Evolutionary conservation across 331 rosid species (phyloP).

Genomic region (Arachis monticola): DNA sequence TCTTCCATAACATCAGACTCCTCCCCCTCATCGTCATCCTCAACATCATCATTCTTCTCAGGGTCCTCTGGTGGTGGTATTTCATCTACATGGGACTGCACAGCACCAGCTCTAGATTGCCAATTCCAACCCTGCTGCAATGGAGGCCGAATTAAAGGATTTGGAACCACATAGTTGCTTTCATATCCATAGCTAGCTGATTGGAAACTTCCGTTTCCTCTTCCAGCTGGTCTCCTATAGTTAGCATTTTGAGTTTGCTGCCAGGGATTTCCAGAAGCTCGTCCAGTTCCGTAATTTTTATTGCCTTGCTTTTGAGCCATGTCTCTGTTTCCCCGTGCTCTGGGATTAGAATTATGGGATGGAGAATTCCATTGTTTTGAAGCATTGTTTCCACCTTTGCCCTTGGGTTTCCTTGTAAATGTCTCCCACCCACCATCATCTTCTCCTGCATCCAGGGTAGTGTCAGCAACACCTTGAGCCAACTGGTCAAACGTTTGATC

Average conservation of each 20-base stretch:
- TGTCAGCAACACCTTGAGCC: constrained; percentile 53
- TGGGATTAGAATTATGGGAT: constrained; percentile 46
- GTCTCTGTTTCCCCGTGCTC: constrained; percentile 54
- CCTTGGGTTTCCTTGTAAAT: constrained; percentile 62
- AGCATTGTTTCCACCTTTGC: constrained; percentile 76
- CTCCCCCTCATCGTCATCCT: constrained; percentile 44
- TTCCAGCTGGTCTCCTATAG: constrained; percentile 52
- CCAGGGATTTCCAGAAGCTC: constrained; percentile 61
- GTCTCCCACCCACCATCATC: constrained; percentile 83
- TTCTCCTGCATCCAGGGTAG: constrained; percentile 51
- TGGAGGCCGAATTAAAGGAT: constrained; percentile 68
- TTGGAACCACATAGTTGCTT: constrained; percentile 40
- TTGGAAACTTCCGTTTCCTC: constrained; percentile 63
- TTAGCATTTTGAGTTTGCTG: constrained; percentile 51
- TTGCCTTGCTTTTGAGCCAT: constrained; percentile 47
- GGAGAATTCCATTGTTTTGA: constrained; percentile 60
- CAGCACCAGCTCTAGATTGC: constrained; percentile 58
- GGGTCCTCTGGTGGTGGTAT: constrained; percentile 32
- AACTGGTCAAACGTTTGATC: constrained; percentile 48
- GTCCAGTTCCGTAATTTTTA: constrained; percentile 49
- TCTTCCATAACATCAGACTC: constrained; percentile 60
- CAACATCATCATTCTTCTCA: constrained; percentile 43
- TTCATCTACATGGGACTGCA: constrained; percentile 47
- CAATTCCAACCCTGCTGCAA: constrained; percentile 91
- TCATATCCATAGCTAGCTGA: constrained; percentile 43